phyloP scores from a whole-genome alignment of 768 basidiomycete genomes.

The Rhodosporidiobolus sp. region DNA sequence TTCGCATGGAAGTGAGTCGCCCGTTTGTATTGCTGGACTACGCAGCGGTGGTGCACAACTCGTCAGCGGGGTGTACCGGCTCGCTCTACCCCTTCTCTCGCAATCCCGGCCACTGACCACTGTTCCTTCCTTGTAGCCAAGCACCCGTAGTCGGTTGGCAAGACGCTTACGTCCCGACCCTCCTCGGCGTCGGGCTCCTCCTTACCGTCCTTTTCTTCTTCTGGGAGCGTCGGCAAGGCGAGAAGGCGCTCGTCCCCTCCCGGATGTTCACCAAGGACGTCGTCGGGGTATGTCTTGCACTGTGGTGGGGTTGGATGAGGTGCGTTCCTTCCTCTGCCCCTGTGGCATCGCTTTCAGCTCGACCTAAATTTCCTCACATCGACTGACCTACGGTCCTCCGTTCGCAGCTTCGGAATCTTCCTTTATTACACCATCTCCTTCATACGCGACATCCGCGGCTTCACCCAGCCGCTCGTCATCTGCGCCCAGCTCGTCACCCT shows the following conservation, averaged over 20 bases:
- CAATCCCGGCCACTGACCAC: no score
- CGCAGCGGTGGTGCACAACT: no score
- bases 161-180: slow-evolving; percentile 5
- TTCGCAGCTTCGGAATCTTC: neutral
- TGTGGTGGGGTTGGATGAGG: slow-evolving; percentile 21
- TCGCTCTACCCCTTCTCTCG: no score
- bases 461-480: slow-evolving; percentile 8
- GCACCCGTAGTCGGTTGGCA: slow-evolving; percentile 11
- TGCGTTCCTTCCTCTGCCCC: neutral
- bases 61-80: no score
- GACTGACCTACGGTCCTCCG: neutral
- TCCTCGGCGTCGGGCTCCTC: slow-evolving; percentile 4
- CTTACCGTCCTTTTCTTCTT: slow-evolving; percentile 8
- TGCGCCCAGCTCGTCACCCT: slow-evolving; percentile 15
- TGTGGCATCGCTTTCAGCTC: neutral
- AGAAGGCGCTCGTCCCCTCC: slow-evolving; percentile 4
- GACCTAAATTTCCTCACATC: neutral
- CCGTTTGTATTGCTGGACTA: no score
- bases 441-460: slow-evolving; percentile 17
- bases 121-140: neutral
- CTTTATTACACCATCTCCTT: slow-evolving; percentile 12
- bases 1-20: slow-evolving; percentile 14
- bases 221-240: slow-evolving; percentile 4
- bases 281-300: slow-evolving; percentile 4
- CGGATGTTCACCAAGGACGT: slow-evolving; percentile 8